phyloP scores from a whole-genome alignment of 305 asterid species.

The Fraxinus latifolia region DNA sequence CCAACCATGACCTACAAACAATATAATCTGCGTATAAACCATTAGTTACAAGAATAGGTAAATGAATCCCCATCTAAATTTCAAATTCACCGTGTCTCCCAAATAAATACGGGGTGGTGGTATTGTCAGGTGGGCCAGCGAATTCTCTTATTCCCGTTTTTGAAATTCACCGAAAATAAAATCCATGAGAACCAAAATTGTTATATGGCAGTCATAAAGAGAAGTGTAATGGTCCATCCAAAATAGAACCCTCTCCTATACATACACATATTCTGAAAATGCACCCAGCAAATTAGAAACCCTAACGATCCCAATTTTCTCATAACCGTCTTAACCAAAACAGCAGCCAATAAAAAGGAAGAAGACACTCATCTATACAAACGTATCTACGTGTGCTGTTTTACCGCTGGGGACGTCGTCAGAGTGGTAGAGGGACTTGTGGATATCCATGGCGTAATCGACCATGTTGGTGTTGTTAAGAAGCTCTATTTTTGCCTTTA shows the following conservation, averaged over 20 bases:
- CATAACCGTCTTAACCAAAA: neutral
- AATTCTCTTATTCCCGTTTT: neutral
- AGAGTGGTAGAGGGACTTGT: slow-evolving; percentile 63
- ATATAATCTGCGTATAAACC: neutral
- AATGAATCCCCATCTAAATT: neutral
- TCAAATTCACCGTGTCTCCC: neutral
- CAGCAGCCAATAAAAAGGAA: neutral
- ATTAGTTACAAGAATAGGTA: neutral
- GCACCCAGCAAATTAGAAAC: neutral
- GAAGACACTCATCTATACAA: neutral
- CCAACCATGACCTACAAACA: neutral
- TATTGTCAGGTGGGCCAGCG: neutral
- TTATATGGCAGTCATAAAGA: neutral
- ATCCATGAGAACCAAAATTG: neutral
- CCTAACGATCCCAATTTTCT: neutral
- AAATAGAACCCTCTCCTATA: neutral
- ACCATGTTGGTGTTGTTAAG: slow-evolving; percentile 91
- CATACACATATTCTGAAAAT: neutral
- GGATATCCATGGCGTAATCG: slow-evolving; percentile 88
- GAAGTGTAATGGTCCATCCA: neutral
- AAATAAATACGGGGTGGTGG: neutral
- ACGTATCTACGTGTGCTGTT: neutral
- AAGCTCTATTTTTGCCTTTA: slow-evolving; percentile 77
- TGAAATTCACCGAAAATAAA: neutral
- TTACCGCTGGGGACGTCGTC: slow-evolving; percentile 83